Evolutionary conservation across 768 basidiomycete genomes (phyloP).

Genomic region (Rossbeevera mucosa): DNA sequence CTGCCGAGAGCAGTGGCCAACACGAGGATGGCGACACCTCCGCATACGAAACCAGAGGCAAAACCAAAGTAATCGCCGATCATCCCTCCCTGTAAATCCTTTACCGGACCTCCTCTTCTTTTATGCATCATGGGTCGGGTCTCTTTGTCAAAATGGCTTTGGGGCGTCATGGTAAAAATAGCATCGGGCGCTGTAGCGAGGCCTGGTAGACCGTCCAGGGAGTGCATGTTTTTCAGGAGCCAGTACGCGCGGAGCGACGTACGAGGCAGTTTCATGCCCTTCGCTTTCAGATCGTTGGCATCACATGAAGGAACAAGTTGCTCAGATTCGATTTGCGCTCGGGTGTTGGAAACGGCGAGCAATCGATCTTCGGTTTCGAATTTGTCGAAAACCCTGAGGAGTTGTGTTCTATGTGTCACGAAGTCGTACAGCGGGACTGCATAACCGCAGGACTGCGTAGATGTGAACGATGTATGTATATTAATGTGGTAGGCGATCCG

Average conservation of each 20-base stretch:
- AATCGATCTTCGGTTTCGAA: slow-evolving; percentile 41
- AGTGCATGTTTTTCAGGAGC: slow-evolving; percentile 42
- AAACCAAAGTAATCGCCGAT: slow-evolving; percentile 10
- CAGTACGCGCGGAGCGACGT: slow-evolving; percentile 53
- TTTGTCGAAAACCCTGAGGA: slow-evolving; percentile 38
- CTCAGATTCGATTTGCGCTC: not conserved
- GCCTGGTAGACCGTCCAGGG: slow-evolving; percentile 56
- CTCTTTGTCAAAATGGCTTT: slow-evolving; percentile 18
- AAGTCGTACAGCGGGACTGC: slow-evolving; percentile 60
- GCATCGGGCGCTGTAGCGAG: slow-evolving; percentile 30
- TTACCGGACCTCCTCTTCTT: not conserved
- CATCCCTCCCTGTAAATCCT: not conserved
- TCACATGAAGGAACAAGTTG: not conserved
- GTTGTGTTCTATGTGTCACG: slow-evolving; percentile 48
- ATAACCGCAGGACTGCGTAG: slow-evolving; percentile 58
- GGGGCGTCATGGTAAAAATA: slow-evolving; percentile 6
- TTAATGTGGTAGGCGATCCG: not conserved
- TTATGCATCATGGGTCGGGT: slow-evolving; percentile 8
- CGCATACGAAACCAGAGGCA: slow-evolving; percentile 16
- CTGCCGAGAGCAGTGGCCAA: slow-evolving; percentile 5
- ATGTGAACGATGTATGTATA: not conserved
- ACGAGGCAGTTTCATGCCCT: slow-evolving; percentile 3
- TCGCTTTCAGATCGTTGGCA: slow-evolving; percentile 3
- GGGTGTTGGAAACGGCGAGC: not conserved
- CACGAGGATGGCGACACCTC: slow-evolving; percentile 2